Evolutionary conservation across 129 eudicot genomes (phyloP).

Genomic region (Chrysanthemum seticuspe): DNA sequence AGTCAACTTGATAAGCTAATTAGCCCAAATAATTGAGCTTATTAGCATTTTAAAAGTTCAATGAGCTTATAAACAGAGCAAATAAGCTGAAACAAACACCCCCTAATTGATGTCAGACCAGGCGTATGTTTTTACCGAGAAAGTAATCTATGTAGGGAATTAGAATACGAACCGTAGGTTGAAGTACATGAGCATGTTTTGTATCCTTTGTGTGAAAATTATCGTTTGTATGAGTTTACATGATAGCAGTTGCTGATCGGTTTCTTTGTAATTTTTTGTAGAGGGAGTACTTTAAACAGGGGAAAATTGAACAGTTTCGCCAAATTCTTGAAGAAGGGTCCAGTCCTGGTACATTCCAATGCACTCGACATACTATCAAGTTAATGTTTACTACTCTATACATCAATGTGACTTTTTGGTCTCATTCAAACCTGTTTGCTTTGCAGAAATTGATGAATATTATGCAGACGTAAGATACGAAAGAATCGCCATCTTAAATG

Average conservation of each 20-base stretch:
- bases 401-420: no score
- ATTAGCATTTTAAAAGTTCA: no score
- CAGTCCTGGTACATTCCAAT: constrained; percentile 62
- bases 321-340: constrained; percentile 98
- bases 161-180: constrained; percentile 8
- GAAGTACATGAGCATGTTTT: background rate
- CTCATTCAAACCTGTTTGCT: background rate
- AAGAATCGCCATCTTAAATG: constrained; percentile 95
- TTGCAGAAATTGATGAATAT: constrained; percentile 92
- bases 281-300: constrained; percentile 99
- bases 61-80: no score
- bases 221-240: constrained; percentile 8
- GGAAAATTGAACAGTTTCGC: constrained; percentile 81
- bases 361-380: no score
- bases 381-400: no score
- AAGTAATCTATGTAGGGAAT: background rate
- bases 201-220: background rate
- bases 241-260: constrained; percentile 3
- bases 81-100: no score
- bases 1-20: no score
- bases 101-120: no score
- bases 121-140: background rate
- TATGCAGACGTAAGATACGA: constrained; percentile 95
- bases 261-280: constrained; percentile 18
- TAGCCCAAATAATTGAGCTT: no score